Evolutionary conservation across 805 yeast genomes (phyloP).

Genomic region (Jamesozyma piceae): DNA sequence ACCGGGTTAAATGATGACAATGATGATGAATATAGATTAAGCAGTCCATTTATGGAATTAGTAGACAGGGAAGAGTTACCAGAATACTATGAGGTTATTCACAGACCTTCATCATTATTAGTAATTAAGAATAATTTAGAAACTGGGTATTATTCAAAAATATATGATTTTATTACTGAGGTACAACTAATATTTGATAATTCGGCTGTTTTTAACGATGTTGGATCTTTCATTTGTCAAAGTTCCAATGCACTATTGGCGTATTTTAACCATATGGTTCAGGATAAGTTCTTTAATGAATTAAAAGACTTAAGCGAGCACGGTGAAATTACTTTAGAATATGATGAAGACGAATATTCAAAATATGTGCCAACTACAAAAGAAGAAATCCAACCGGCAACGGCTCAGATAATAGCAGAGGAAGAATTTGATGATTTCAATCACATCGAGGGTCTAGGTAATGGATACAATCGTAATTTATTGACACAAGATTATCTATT

Average conservation of each 20-base stretch:
- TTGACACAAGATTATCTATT: conserved; percentile 25
- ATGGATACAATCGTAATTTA: conserved; percentile 26
- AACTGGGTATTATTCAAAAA: conserved; percentile 41
- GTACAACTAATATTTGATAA: conserved; percentile 61
- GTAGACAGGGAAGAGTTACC: conserved; percentile 67
- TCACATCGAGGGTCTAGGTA: conserved; percentile 28
- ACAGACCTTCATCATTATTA: conserved; percentile 64
- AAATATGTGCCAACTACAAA: conserved; percentile 14
- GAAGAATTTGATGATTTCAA: conserved; percentile 22
- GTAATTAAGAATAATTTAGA: conserved; percentile 47
- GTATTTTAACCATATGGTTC: conserved; percentile 35
- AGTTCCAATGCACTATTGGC: conserved; percentile 58
- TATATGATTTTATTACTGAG: conserved; percentile 52
- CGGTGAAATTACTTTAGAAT: conserved; percentile 26
- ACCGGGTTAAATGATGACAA: conserved; percentile 2
- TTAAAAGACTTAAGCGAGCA: conserved; percentile 24
- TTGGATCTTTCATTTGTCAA: conserved; percentile 57
- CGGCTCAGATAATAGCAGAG: conserved; percentile 1
- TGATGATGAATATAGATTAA: conserved; percentile 32
- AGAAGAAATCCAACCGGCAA: neutral
- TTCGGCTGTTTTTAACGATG: conserved; percentile 71
- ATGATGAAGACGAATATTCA: conserved; percentile 25
- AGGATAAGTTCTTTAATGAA: conserved; percentile 21
- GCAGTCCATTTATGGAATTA: conserved; percentile 66
- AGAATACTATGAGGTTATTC: conserved; percentile 66